Percentiles rank a stretch among this genome's conserved stretches.
Evolutionary conservation across 257 asterid genomes (phyloP).

Genomic region (Osmanthus fragrans): DNA sequence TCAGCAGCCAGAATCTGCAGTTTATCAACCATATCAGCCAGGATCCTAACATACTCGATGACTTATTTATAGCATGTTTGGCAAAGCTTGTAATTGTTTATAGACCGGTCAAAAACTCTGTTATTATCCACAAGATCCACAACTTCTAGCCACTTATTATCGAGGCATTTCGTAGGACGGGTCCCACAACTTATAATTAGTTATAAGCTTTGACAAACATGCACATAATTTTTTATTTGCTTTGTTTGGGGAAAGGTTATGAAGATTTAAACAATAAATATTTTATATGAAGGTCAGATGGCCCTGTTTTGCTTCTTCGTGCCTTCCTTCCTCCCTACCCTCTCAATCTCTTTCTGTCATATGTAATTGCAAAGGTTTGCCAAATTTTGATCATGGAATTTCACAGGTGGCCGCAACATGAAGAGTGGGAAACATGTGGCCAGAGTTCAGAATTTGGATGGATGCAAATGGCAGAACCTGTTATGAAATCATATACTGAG

Average conservation of each 20-base stretch:
- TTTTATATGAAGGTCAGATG: not conserved
- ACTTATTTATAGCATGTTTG: not conserved
- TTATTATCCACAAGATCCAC: too few relatives aligned
- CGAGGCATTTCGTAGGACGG: too few relatives aligned
- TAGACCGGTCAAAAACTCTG: too few relatives aligned
- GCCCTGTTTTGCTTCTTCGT: not conserved
- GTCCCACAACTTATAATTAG: too few relatives aligned
- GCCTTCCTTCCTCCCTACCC: not conserved
- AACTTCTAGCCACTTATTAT: too few relatives aligned
- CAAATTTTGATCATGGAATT: conserved; percentile 16
- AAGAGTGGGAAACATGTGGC: conserved; percentile 45
- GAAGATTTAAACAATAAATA: not conserved
- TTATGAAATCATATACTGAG: conserved; percentile 56
- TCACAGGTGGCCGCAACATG: conserved; percentile 44
- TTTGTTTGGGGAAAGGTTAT: not conserved
- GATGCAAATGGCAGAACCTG: conserved; percentile 58
- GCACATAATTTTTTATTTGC: not conserved
- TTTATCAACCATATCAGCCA: too few relatives aligned
- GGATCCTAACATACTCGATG: not conserved
- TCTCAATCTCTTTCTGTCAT: not conserved
- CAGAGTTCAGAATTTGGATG: conserved; percentile 53
- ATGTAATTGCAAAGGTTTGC: conserved; percentile 8
- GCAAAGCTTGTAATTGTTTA: too few relatives aligned
- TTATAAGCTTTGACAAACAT: too few relatives aligned
- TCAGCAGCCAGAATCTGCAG: too few relatives aligned